Evolutionary conservation across 495 filamentous ascomycete species (phyloP).

Genomic region (Xylaria sp.): DNA sequence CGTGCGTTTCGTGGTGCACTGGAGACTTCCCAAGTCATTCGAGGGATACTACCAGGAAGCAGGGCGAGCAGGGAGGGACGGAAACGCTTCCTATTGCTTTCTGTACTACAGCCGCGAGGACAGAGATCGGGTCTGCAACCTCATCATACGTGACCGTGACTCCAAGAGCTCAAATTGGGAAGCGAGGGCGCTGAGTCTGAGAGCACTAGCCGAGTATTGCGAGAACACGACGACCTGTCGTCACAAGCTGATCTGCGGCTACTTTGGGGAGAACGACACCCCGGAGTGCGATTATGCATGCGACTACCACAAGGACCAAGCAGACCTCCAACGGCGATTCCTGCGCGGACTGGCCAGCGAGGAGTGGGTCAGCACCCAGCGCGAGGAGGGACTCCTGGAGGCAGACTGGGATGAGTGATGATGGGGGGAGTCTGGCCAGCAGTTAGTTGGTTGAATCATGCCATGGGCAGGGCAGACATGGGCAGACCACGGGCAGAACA

Average conservation of each 20-base stretch:
- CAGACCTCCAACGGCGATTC: conserved; percentile 68
- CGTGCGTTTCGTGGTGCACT: conserved; percentile 92
- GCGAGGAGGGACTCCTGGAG: conserved; percentile 63
- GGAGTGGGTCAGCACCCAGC: conserved; percentile 77
- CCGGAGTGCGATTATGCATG: conserved; percentile 83
- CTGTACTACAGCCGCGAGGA: conserved; percentile 89
- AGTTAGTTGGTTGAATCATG: conserved; percentile 2
- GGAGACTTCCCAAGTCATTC: conserved; percentile 89
- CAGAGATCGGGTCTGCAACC: conserved; percentile 72
- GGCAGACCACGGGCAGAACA: not conserved
- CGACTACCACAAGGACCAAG: conserved; percentile 83
- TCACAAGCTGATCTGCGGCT: conserved; percentile 76
- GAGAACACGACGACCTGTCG: conserved; percentile 76
- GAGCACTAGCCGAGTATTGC: conserved; percentile 77
- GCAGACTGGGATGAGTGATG: conserved; percentile 50
- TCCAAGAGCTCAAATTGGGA: conserved; percentile 40
- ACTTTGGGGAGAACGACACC: conserved; percentile 75
- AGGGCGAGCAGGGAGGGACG: conserved; percentile 87
- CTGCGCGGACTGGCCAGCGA: conserved; percentile 67
- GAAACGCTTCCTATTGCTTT: conserved; percentile 83
- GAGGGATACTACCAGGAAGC: conserved; percentile 97
- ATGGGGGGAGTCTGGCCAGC: not conserved
- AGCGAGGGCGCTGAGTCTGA: conserved; percentile 54
- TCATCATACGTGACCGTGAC: conserved; percentile 53
- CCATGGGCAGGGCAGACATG: conserved; percentile 6